Base-by-base conservation (phyloP, 83 land plant genomes). In the Picea abies region DNA sequence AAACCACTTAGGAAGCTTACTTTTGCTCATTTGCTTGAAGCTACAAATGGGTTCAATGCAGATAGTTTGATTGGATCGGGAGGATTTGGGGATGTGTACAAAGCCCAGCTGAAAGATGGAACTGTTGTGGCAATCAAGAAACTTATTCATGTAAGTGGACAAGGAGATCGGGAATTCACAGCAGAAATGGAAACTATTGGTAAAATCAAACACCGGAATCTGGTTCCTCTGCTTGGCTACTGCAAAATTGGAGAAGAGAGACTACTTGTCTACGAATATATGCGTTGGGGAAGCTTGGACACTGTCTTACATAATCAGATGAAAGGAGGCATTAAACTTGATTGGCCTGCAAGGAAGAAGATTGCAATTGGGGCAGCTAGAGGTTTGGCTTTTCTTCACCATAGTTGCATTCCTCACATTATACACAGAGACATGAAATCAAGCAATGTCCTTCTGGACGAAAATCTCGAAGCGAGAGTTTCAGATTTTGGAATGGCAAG, bases 1-100 rank as follows among this genome's bases (percentile, higher is more conserved):
- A 93, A 93, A 83, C 93, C 94, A 12, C 90, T 95, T 9, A 64
- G 84, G 82, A 93, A 91, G 88, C 93, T 95, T 61, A 95, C 98
- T 11, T 92, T 93, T 80, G 92, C 89, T 3, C 93, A 95, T 80
- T 91, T 95, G 39, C 84, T 89, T n/a, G 94, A 93, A 49, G 98
- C 98, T 86, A 95, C 98, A 60, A 90, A 95, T 66, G 92, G 90
- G 47, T 93, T 95, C 90, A 91, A 90, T 86, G 70, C 89, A 62
- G 94, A 93, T 81, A 86, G 88, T 75, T 82, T 95, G 60, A 86
- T 95, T 44, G 98, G 98, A 4, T 87, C 90, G 6, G 98, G 98
- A 16, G 98, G 98, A 1, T 95, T 93, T 79, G 98, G 98, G 11
- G 94, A 92, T 64, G 98, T 95, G 64, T 95, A 95, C 88, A 93